A percentile compares a stretch with the other conserved stretches of the same genome.
Evolutionary conservation across 1,284 basidiomycete genomes (phyloP).

Genomic region (Malassezia caprae): DNA sequence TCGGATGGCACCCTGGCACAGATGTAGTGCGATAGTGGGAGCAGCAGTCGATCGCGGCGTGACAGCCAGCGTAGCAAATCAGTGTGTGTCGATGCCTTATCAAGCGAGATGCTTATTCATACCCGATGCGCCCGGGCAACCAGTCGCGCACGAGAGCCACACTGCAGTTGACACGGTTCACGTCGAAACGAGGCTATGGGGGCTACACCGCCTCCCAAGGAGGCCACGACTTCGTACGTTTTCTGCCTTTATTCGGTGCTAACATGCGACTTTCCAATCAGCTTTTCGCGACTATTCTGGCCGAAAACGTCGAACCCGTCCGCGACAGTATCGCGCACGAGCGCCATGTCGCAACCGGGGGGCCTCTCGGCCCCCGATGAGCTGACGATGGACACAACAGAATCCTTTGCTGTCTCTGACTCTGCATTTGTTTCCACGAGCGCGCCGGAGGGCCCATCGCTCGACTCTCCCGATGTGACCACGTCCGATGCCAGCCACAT

Average conservation of each 20-base stretch:
- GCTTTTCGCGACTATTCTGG: constrained; percentile 15
- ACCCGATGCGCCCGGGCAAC: background rate
- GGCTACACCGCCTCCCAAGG: background rate
- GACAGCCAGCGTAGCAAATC: background rate
- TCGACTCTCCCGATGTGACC: background rate
- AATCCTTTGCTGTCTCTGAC: background rate
- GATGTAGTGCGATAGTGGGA: background rate
- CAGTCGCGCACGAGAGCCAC: background rate
- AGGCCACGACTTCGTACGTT: background rate
- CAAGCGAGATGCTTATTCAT: background rate
- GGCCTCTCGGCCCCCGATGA: background rate
- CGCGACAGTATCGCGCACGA: constrained; percentile 11
- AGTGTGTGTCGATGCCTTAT: background rate
- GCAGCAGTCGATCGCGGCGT: background rate
- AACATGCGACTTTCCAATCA: background rate
- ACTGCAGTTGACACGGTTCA: background rate
- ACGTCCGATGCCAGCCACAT: background rate
- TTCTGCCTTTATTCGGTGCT: background rate
- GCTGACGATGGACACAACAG: background rate
- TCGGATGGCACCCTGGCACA: background rate
- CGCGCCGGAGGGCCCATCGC: background rate
- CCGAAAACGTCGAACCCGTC: constrained; percentile 9
- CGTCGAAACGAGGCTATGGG: background rate
- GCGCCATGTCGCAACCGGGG: constrained; percentile 3
- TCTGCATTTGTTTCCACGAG: background rate